Evolutionary conservation across 441 rosid species (phyloP), one percentile per base, ranked within the genome.

Genomic region (Adansonia madagascariensis): DNA sequence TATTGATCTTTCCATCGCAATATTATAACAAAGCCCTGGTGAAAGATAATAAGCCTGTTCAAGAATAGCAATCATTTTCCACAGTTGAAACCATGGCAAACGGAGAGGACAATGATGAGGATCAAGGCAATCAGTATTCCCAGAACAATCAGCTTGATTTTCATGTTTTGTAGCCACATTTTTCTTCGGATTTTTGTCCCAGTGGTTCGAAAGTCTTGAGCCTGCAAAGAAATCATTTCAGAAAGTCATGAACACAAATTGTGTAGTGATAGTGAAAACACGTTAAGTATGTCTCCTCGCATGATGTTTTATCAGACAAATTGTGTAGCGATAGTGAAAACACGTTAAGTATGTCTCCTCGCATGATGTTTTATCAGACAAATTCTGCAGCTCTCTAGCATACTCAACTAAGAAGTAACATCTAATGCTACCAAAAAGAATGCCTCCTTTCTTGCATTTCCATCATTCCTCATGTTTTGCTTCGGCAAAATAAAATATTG

Each of bases 91-190:
- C 93, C 93, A 7, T 83, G 82, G 83, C 97, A 91, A 61, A 89
- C 74, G 0, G 98, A 91, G 71, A 89, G 84, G 68, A 90, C 66
- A 57, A 93, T 88, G 86, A 93, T 88, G 81, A 93, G 89, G 66
- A 90, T 89, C 88, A 91, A 80, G 47, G 93, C 89, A 17, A 90
- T 79, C 84, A 91, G 72, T 44, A 91, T 91, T 22, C 84, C 91
- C 67, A 93, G 77, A 47, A 91, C 95, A 62, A 89, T 89, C 75
- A 87, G 84, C 81, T 91, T 90, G 64, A 89, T 84, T 84, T 91
- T 93, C 93, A 88, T 91, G 85, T 90, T 91, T 80, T 90, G 91
- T 68, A 90, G 73, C 97, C 95, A 93, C 98, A 90, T 91, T 82
- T 89, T 91, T 80, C 94, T 86, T 74, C 88, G 78, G 63, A 91